These are phyloP conservation scores for Monosporascus sp. DNA, from an alignment of 2,329 filamentous ascomycete species.

Conservation along the genomic window DNA sequence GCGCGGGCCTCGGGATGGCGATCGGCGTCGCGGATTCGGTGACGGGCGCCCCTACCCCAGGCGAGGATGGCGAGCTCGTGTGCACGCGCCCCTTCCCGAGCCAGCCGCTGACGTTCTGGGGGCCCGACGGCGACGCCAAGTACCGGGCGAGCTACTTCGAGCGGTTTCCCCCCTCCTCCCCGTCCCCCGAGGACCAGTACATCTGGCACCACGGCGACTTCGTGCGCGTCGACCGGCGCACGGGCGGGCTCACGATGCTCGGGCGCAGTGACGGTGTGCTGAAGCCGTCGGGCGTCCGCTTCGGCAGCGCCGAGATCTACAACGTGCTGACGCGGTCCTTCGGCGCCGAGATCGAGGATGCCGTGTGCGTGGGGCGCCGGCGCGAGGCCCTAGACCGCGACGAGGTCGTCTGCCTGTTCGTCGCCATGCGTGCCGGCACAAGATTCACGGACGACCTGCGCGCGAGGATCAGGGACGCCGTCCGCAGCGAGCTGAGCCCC, in stretches of 20 bases:
- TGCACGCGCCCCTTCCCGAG: slow-evolving; percentile 84
- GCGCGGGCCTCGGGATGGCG: slow-evolving; percentile 74
- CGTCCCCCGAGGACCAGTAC: slow-evolving; percentile 11
- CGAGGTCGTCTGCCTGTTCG: slow-evolving; percentile 82
- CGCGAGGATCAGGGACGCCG: slow-evolving; percentile 56
- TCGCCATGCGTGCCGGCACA: slow-evolving; percentile 63
- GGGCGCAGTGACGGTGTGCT: slow-evolving; percentile 88
- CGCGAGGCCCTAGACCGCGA: slow-evolving; percentile 62
- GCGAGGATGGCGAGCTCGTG: slow-evolving; percentile 79
- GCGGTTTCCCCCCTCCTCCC: slow-evolving; percentile 55
- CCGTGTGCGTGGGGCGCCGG: slow-evolving; percentile 78
- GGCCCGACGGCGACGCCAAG: slow-evolving; percentile 62
- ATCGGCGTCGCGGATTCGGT: slow-evolving; percentile 54
- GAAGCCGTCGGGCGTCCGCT: slow-evolving; percentile 86
- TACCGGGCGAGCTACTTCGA: slow-evolving; percentile 87
- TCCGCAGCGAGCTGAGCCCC: slow-evolving; percentile 76
- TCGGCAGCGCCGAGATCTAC: slow-evolving; percentile 93
- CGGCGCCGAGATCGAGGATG: slow-evolving; percentile 70
- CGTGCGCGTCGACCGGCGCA: slow-evolving; percentile 62
- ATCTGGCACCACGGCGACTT: slow-evolving; percentile 97
- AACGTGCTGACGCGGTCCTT: slow-evolving; percentile 88
- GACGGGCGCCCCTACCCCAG: slow-evolving; percentile 51
- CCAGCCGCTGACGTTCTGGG: slow-evolving; percentile 88
- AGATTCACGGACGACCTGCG: slow-evolving; percentile 56
- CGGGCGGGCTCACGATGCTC: slow-evolving; percentile 81